Base-by-base conservation (phyloP, 768 basidiomycete species). In the Tylopilus sp. region DNA sequence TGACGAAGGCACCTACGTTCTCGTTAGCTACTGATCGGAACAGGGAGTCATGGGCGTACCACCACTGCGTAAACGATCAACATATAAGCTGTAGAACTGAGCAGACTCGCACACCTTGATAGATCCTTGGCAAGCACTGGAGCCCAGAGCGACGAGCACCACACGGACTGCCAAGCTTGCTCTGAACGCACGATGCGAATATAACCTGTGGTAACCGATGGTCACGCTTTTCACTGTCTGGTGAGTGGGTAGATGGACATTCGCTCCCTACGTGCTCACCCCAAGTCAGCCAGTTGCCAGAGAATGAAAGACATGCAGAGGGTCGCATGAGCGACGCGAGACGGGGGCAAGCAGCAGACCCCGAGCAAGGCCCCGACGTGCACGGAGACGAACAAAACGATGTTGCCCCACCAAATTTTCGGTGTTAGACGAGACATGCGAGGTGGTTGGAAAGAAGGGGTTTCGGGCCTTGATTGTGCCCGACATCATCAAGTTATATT, bases 141-240 rank as follows among this genome's bases (percentile, higher is more conserved):
- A 52, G 20, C 50, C 53, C 15, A 54, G 50, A 3, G 31, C 50
- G 21, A 54, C 31, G 21, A 53, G 33, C 6, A 42, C 23, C 17
- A 54, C 18, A 4, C 53, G 44, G 22, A 55, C 51, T 15, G 22
- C 20, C 38, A 47, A 11, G 35, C 18, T 47, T 8, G 53, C 51
- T 25, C 23, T 25, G 23, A 55, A 55, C 10, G 51, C 15, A 4
- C 53, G 51, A 7, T 55, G 53, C 3, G 51, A 46, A 26, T 55
- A 55, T 1, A 55, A 33, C 15, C 53, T 55, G 15, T 55, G 53
- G 30, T 53, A 53, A n/a, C 53, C 51, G n/a, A 55, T 54, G 0
- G 53, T 55, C n/a, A 54, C 40, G 11, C 53, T 55, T 45, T 47
- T 20, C 33, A 46, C 36, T 11, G n/a, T 8, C 17, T 31, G 39